Base-by-base conservation (phyloP, 768 basidiomycete genomes). In the Mycena sanguinolenta region DNA sequence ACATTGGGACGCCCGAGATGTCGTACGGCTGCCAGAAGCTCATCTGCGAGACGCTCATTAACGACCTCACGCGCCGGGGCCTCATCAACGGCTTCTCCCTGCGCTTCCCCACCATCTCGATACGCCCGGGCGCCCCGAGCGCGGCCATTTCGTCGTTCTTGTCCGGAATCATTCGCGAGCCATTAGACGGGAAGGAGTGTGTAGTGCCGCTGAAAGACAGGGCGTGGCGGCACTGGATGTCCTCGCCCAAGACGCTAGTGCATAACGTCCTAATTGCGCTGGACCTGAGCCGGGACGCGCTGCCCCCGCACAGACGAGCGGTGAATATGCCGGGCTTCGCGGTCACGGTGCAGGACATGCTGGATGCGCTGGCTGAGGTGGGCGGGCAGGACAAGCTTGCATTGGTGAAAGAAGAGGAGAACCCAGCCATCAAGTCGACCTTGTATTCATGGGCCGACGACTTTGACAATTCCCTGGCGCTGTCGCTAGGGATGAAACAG, bases 161-260 rank as follows among this genome's bases (percentile, higher is more conserved):
- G 62, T 54, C 50, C 62, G 62, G 62, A 50, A 63, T 63, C 36
- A 36, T 63, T 25, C 62, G 62, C 62, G 62, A 63, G 36, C 62
- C 62, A 21, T 39, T 63, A 25, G 54, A 63, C 62, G 16, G 52
- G 34, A 4, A 63, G 53, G 28, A 52, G 50, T 54, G 62, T 38
- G 16, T 63, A 36, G 50, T 63, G 10, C 62, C 62, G 6, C 50
- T 63, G 17, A n/a, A n/a, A n/a, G 52, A 63, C 19, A 63, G 30
- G 38, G 42, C 38, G 12, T 36, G 53, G 38, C 50, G 54, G 36
- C 27, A 54, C 14, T 63, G 62, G 62, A 52, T 63, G 17, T 63
- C 50, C 62, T 63, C 62, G 3, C 62, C 62, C 50, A 52, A 34
- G 36, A 63, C 62, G 25, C 10, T 63, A 50, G 62, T 63, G 53